phyloP scores from a whole-genome alignment of 1,139 yeast species.

The Geotrichum histeridarum region DNA sequence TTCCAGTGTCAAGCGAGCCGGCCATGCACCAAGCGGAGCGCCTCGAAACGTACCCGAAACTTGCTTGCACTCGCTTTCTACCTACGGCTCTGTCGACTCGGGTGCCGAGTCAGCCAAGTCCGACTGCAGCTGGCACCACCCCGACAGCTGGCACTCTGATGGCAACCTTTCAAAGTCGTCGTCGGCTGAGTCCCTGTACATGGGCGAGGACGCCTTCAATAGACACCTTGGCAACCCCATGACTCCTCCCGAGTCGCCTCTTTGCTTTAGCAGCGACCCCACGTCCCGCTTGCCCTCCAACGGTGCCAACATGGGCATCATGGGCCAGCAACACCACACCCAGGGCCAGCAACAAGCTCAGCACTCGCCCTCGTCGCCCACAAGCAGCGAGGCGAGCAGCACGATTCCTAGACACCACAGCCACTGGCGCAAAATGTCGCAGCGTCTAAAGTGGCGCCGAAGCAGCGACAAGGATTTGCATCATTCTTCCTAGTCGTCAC shows the following conservation, averaged over 20 bases:
- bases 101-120: constrained; percentile 2
- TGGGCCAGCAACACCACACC: too few species aligned
- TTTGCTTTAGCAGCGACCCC: neutral
- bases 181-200: constrained; percentile 10
- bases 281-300: neutral
- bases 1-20: constrained; percentile 8
- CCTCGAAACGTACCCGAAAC: neutral
- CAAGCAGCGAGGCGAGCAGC: neutral
- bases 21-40: neutral
- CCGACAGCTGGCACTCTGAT: constrained; percentile 13
- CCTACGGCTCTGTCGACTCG: constrained; percentile 7
- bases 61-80: constrained; percentile 10
- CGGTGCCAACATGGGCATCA: too few species aligned
- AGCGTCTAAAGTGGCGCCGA: constrained; percentile 20
- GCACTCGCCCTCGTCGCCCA: neutral
- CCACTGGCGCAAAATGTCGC: constrained; percentile 21
- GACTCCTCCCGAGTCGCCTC: constrained; percentile 22
- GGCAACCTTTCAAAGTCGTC: constrained; percentile 12
- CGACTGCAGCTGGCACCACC: constrained; percentile 19
- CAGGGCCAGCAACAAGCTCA: neutral
- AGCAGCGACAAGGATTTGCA: constrained; percentile 13
- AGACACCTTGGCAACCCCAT: constrained; percentile 7
- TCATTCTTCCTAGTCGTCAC: constrained; percentile 11
- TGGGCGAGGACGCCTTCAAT: constrained; percentile 1
- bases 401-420: constrained; percentile 7